A percentile compares a stretch with the other conserved stretches of the same genome.
phyloP scores from a whole-genome alignment of 192 early-diverging fungal genomes.

The Coemansia sp. region DNA sequence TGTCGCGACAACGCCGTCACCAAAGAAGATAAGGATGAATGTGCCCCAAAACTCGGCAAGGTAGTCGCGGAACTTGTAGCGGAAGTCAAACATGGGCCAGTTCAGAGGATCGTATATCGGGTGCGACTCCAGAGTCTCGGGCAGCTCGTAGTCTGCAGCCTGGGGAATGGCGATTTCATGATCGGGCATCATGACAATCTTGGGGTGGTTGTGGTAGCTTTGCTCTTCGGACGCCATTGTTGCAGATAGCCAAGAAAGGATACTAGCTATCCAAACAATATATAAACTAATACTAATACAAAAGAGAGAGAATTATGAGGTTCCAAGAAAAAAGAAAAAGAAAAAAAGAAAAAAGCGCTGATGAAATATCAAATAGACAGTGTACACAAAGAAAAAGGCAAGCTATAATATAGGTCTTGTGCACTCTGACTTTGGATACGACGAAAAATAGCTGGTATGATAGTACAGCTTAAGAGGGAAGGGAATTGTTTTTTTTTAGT shows the following conservation, averaged over 20 bases:
- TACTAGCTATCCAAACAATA: too few relatives aligned
- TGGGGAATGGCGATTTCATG: constrained; percentile 44
- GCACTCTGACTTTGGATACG: too few relatives aligned
- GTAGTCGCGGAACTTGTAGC: constrained; percentile 58
- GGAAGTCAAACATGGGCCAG: constrained; percentile 41
- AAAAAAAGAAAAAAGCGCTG: not conserved
- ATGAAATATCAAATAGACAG: not conserved
- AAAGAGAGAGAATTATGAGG: not conserved
- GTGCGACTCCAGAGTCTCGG: constrained; percentile 24
- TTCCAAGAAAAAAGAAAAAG: not conserved
- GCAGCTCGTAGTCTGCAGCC: constrained; percentile 49
- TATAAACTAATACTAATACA: not conserved
- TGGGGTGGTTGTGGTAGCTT: constrained; percentile 43
- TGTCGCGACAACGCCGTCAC: constrained; percentile 65
- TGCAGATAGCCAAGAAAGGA: not conserved
- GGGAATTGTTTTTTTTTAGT: not conserved
- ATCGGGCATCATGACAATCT: constrained; percentile 30
- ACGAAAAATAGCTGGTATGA: too few relatives aligned
- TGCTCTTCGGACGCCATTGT: constrained; percentile 4
- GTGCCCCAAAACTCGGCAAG: constrained; percentile 80
- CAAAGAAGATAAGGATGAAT: constrained; percentile 65
- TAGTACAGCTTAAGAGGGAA: not conserved
- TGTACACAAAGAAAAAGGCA: not conserved
- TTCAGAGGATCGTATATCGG: constrained; percentile 50
- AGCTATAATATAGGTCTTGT: too few relatives aligned